Base-by-base conservation (phyloP, 31 red algal genomes). In the Asparagopsis taxiformis region DNA sequence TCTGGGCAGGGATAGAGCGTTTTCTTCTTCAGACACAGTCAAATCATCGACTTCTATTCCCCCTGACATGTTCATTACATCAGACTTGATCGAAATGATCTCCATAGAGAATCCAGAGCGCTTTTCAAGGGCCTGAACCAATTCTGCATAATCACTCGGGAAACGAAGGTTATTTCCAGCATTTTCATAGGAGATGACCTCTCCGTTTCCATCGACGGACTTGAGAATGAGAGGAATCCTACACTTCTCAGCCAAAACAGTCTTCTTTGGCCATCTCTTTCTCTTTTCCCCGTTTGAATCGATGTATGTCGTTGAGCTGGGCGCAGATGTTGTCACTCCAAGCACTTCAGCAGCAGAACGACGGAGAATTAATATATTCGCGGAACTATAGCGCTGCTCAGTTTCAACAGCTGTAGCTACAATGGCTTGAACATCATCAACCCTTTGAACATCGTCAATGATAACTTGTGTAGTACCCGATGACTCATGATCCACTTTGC, bases 361-460 rank as follows among this genome's bases (percentile, higher is more conserved):
- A 37, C 51, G 59, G 9, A 75, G 38, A 44, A 85, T 30, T 46
- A 62, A 56, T 11, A 75, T 28, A 48, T 74, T 24, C 21, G 43
- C 55, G 15, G 60, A 23, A 28, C n/a, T 57, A 24, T 66, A 64
- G 31, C 77, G 62, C 54, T 35, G 31, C 23, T 49, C 24, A 59
- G 13, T 55, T 36, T 73, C 60, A 29, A 48, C 31, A 29, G 71
- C 82, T 24, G 71, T 86, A 8, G 70, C 82, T 20, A 75, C 39
- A 9, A 86, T 41, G 26, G 24, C 60, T 17, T 64, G 51, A 22
- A 76, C 70, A 38, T 76, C 70, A 32, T 86, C 71, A 59, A 82
- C 50, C n/a, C 75, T 44, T 44, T 84, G 88, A 7, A 91, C 76
- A 39, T 91, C 88, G 50, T 91, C 72, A 65, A 91, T 71, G 34